These are phyloP conservation scores for Exophiala sp. DNA, from an alignment of 2,329 filamentous ascomycete species.

Conservation along the genomic window DNA sequence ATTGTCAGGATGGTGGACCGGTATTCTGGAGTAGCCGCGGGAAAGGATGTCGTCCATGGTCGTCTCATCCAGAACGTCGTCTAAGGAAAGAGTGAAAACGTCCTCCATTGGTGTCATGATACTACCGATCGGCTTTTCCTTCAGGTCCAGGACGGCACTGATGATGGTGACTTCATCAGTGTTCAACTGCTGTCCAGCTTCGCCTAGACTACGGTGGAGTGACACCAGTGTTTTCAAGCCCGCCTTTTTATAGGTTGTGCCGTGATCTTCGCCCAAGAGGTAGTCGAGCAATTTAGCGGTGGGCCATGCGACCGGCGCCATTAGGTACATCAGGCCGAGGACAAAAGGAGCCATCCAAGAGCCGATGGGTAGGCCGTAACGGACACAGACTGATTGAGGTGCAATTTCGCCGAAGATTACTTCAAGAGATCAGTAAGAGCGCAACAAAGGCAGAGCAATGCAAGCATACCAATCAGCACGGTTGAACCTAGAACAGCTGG, in stretches of 20 bases:
- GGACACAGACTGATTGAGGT: conserved; percentile 92
- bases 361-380: conserved; percentile 91
- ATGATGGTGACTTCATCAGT: conserved; percentile 99
- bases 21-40: conserved; percentile 92
- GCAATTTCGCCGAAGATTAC: conserved; percentile 98
- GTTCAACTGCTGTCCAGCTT: conserved; percentile 80
- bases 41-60: conserved; percentile 94
- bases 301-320: conserved; percentile 87
- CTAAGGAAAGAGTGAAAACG: conserved; percentile 94
- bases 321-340: conserved; percentile 82
- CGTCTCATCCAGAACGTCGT: conserved; percentile 84
- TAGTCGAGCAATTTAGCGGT: conserved; percentile 93
- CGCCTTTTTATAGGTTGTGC: conserved; percentile 96
- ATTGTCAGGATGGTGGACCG: conserved; percentile 84
- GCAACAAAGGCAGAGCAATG: not conserved
- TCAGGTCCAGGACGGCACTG: conserved; percentile 90
- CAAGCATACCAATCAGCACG: conserved; percentile 74
- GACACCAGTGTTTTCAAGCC: conserved; percentile 95
- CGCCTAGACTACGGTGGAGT: conserved; percentile 85
- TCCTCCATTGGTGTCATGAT: conserved; percentile 99
- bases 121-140: conserved; percentile 88
- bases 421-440: conserved; percentile 37
- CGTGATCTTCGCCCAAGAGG: conserved; percentile 89
- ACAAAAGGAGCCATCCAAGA: conserved; percentile 91
- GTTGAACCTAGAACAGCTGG: conserved; percentile 93